These are phyloP conservation scores for Rhynchospora tenuis DNA, from an alignment of 176 grass and related monocot species.

Conservation along the genomic window DNA sequence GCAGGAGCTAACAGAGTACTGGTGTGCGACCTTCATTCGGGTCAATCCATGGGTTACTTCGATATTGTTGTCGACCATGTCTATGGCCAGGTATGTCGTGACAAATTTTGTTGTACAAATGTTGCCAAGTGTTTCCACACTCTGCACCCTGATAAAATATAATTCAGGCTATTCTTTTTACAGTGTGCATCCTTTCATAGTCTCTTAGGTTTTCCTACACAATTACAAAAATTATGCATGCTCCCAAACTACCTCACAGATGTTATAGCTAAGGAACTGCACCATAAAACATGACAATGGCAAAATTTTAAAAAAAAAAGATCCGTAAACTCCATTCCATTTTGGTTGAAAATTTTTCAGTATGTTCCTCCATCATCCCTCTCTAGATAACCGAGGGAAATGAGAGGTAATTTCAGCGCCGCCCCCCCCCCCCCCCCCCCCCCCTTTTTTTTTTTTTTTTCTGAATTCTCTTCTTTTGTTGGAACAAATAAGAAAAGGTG, in stretches of 20 bases:
- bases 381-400: neutral
- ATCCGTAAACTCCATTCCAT: neutral
- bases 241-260: neutral
- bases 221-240: neutral
- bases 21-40: conserved; percentile 93
- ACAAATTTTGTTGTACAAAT: neutral
- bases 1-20: conserved; percentile 88
- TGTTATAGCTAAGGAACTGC: neutral
- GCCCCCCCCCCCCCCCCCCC: too few relatives aligned
- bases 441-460: too few relatives aligned
- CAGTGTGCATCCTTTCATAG: neutral
- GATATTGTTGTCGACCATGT: conserved; percentile 98
- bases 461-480: neutral
- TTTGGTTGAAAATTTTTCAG: neutral
- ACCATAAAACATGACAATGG: neutral
- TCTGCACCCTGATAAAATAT: neutral
- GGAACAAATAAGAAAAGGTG: neutral
- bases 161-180: neutral
- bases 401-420: neutral
- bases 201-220: neutral
- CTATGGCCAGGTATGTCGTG: conserved; percentile 63
- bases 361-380: neutral
- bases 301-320: neutral
- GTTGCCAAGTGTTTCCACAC: neutral
- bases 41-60: conserved; percentile 96